Base-by-base conservation (phyloP, 2,329 filamentous ascomycete genomes). In the Epicoccum nigrum region DNA sequence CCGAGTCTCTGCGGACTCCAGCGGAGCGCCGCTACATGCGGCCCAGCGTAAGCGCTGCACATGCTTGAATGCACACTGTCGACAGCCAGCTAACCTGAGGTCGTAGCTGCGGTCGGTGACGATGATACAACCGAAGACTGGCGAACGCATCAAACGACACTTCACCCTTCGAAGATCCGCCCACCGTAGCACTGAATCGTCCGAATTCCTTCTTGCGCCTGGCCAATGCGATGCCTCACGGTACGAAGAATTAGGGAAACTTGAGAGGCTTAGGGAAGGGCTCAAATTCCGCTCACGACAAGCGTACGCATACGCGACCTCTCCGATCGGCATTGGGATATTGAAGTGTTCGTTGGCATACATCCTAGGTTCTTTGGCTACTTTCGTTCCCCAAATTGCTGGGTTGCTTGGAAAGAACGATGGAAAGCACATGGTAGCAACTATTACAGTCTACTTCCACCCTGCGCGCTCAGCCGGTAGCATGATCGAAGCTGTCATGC, bases 371-470 rank as follows among this genome's bases (percentile, higher is more conserved):
- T 95, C 90, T 61, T 78, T 96, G 72, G 91, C 87, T 28, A 97
- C 92, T 0, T 94, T 96, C 64, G 86, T 90, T 56, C 83, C 87
- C 2, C 81, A 83, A 2, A 80, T 96, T 48, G 86, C 91, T 13
- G 77, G 80, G 7, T 83, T 92, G 49, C 79, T 97, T 13, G 93
- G 93, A 9, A 81, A 87, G 57, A 88, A 92, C 67, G 92, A 96
- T 74, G 91, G 91, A 42, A 97, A 97, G 69, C 93, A 97, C 74
- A 87, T 96, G 67, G 91, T 96, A 43, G 92, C 92, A 25, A 97
- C 93, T 2, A 85, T 97, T 51, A 95, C 91, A 0, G 92, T 97
- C 9, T 97, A 96, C 68, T 97, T 97, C 66, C 92, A 97, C 71
- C 92, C 93, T 4, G 90, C 91, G 5, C 82, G 93, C 51, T 90